Evolutionary conservation across 2,329 filamentous ascomycete genomes (phyloP).

Genomic region (Lachnellula hyalina): DNA sequence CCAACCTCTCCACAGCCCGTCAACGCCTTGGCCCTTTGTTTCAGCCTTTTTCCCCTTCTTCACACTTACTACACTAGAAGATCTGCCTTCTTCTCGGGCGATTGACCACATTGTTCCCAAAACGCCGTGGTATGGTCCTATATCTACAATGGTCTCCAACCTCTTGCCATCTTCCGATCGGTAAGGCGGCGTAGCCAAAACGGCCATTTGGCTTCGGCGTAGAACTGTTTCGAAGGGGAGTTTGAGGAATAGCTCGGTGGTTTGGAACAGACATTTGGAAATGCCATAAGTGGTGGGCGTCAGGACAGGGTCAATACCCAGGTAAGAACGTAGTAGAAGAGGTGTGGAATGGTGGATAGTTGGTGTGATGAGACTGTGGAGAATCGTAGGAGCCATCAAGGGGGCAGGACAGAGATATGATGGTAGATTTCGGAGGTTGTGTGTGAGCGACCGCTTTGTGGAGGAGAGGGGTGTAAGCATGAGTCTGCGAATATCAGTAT

Average conservation of each 20-base stretch:
- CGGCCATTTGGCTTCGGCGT: slow-evolving; percentile 76
- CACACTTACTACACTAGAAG: neutral
- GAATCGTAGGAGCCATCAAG: slow-evolving; percentile 75
- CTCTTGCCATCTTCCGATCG: slow-evolving; percentile 22
- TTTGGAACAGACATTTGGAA: slow-evolving; percentile 74
- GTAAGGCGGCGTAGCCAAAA: slow-evolving; percentile 40
- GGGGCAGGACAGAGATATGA: slow-evolving; percentile 66
- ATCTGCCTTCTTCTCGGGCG: slow-evolving; percentile 68
- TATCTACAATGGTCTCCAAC: slow-evolving; percentile 70
- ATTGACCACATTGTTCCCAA: slow-evolving; percentile 90
- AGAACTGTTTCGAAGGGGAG: slow-evolving; percentile 90
- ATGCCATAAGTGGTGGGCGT: slow-evolving; percentile 79
- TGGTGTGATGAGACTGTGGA: slow-evolving; percentile 80
- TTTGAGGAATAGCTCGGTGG: slow-evolving; percentile 76
- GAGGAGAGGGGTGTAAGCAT: slow-evolving; percentile 77
- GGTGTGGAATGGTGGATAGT: slow-evolving; percentile 78
- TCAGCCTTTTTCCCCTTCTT: slow-evolving; percentile 16
- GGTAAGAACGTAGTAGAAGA: slow-evolving; percentile 76
- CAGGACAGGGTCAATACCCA: slow-evolving; percentile 74
- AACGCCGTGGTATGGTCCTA: slow-evolving; percentile 78
- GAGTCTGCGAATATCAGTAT: slow-evolving; percentile 48
- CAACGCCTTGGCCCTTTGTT: slow-evolving; percentile 46
- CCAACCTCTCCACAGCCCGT: slow-evolving; percentile 53
- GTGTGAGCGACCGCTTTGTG: slow-evolving; percentile 69
- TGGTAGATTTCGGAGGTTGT: slow-evolving; percentile 69